A percentile compares a stretch with the other conserved stretches of the same genome.
Evolutionary conservation across 106 monocot species (phyloP).

Genomic region (Ottelia alismoides): DNA sequence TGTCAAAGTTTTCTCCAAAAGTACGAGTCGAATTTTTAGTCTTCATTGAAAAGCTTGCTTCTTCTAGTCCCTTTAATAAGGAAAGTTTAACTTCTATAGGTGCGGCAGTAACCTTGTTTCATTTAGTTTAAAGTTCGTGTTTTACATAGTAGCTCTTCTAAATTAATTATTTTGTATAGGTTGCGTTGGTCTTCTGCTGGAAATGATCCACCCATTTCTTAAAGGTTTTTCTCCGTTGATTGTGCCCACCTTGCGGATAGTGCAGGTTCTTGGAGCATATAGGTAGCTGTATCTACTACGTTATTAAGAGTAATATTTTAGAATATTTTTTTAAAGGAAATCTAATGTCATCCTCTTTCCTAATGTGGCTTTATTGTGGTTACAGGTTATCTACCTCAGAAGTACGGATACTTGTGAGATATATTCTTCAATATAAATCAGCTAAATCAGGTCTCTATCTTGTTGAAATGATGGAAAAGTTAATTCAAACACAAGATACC

Average conservation of each 20-base stretch:
- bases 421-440: constrained; percentile 69
- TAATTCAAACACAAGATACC: constrained; percentile 66
- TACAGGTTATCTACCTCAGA: constrained; percentile 83
- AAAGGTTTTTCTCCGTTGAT: constrained; percentile 68
- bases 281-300: constrained; percentile 23
- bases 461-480: constrained; percentile 87
- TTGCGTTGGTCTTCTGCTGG: constrained; percentile 84
- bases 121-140: too few relatives aligned
- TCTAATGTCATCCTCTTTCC: neutral
- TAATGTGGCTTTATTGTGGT: constrained; percentile 1
- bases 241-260: constrained; percentile 60
- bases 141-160: too few relatives aligned
- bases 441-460: constrained; percentile 63
- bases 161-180: constrained; percentile 61
- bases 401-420: constrained; percentile 71
- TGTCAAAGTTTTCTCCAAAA: constrained; percentile 83
- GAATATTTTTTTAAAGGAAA: too few relatives aligned
- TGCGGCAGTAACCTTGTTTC: too few relatives aligned
- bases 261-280: constrained; percentile 91
- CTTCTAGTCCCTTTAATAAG: constrained; percentile 77
- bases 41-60: constrained; percentile 80
- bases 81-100: constrained; percentile 93
- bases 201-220: constrained; percentile 76
- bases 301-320: too few relatives aligned
- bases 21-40: constrained; percentile 77